Conservation (phyloP, 2,329 filamentous ascomycete species). For the Colletotrichum australisinense region DNA sequence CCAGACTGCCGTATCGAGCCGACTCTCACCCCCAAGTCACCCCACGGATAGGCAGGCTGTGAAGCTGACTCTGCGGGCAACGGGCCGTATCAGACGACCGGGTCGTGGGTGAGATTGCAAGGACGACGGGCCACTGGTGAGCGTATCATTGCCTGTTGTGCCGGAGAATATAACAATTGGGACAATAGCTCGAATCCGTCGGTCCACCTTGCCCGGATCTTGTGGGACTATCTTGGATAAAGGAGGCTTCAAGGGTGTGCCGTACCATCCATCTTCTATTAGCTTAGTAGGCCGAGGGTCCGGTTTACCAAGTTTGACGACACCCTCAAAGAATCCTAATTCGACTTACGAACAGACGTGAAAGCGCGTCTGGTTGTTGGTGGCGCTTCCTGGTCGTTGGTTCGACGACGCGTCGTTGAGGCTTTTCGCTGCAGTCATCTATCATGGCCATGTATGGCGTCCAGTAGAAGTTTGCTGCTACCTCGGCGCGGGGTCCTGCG, state of each 20-base stretch:
- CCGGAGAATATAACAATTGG: conserved; percentile 17
- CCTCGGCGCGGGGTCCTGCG: conserved; percentile 7
- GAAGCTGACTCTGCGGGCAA: conserved; percentile 1
- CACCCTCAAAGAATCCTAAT: neutral
- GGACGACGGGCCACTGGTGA: neutral
- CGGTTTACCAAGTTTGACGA: neutral
- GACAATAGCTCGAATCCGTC: conserved; percentile 3
- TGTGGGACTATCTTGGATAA: neutral
- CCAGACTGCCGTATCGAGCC: neutral
- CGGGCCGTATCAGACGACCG: neutral
- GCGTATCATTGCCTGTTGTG: conserved; percentile 15
- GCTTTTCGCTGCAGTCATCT: conserved; percentile 24
- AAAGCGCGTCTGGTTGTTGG: conserved; percentile 3
- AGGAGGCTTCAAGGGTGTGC: neutral
- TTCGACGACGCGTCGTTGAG: conserved; percentile 14
- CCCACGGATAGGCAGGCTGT: neutral
- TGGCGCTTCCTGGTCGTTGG: conserved; percentile 20
- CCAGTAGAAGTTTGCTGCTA: conserved; percentile 1
- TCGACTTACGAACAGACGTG: conserved; percentile 3
- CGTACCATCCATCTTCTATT: neutral
- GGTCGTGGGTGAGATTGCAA: conserved; percentile 8
- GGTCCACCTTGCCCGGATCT: neutral
- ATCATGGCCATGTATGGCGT: neutral
- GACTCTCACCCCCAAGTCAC: neutral
- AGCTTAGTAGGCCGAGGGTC: neutral